These are phyloP conservation scores for Diaporthe vaccinii DNA, from an alignment of 2,329 filamentous ascomycete species.

Conservation along the genomic window DNA sequence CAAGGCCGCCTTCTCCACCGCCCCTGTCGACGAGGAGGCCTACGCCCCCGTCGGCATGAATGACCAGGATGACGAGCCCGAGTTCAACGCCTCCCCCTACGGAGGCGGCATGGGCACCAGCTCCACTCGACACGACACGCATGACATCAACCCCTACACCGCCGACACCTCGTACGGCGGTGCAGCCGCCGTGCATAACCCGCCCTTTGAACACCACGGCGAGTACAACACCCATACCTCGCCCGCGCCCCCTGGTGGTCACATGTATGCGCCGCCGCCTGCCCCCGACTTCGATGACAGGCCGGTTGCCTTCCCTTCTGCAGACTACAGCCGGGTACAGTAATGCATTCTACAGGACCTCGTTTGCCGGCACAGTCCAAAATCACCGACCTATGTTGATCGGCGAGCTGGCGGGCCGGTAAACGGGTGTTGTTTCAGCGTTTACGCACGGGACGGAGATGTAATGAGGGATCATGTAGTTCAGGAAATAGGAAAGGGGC, in stretches of 20 bases:
- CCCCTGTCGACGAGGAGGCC: conserved; percentile 75
- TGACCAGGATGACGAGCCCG: conserved; percentile 59
- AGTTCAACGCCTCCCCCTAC: conserved; percentile 43
- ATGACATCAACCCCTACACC: conserved; percentile 37
- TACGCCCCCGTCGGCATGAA: conserved; percentile 73
- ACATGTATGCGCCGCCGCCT: conserved; percentile 54
- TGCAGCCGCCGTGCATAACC: conserved; percentile 48
- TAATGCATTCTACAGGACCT: conserved; percentile 42
- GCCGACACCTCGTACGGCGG: conserved; percentile 42
- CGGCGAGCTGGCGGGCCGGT: not conserved
- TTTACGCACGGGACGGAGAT: not conserved
- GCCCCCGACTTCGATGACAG: conserved; percentile 59
- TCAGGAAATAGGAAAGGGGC: not conserved
- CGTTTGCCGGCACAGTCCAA: not conserved
- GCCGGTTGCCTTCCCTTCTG: conserved; percentile 69
- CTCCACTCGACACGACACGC: conserved; percentile 46
- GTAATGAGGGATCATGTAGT: conserved; percentile 33
- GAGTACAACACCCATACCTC: conserved; percentile 57
- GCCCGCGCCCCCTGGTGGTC: conserved; percentile 41
- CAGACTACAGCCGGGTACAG: conserved; percentile 67
- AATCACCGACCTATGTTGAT: not conserved
- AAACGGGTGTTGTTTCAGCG: not conserved
- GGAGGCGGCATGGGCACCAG: conserved; percentile 41
- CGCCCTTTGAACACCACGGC: conserved; percentile 65
- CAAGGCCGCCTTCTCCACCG: conserved; percentile 77